Evolutionary conservation across 2,329 filamentous ascomycete species (phyloP), one percentile per base, ranked within the genome.

Genomic region (Chaetomiaceae sp.): DNA sequence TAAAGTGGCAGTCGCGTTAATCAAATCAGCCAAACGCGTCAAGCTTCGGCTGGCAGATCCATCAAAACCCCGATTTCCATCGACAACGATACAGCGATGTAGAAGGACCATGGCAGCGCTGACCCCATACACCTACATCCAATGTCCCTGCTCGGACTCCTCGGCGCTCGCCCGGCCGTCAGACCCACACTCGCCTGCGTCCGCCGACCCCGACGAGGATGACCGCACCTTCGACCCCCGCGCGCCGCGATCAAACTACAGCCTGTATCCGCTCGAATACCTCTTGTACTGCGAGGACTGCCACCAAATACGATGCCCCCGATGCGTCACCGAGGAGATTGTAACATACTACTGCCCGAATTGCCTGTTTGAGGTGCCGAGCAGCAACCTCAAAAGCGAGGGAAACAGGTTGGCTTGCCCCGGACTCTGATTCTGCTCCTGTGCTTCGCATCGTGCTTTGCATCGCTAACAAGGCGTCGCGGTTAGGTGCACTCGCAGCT

Each of bases 211-310:
- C 23, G 83, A 89, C 44, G 83, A 87, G 53, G 86, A 89, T 58
- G 87, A 89, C 52, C 77, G 79, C 55, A 86, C 88, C 4, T 96
- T 99, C 68, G 87, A 99, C 65, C 90, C 93, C 2, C 83, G 87
- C 61, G 84, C 85, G 54, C 81, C 87, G 14, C 85, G 91, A 33
- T 87, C 93, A 52, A 93, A 90, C 67, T 97, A 89, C 74, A 91
- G 89, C 58, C 76, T 99, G 27, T 96, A 92, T 65, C 92, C 93
- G 1, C 83, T 96, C 39, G 92, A 97, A 64, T 85, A 96, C 65
- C 80, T 99, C 21, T 79, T 97, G 35, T 99, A 95, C 73, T 99
- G 93, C 73, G 92, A 96, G 66, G 93, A 97, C 67, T 99, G 93
- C 68, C 89, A 95, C 66, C 87, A 96, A 69, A 95, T 97, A 55